Base-by-base conservation (phyloP, 2,329 filamentous ascomycete species). In the Ceratocystis destructans region DNA sequence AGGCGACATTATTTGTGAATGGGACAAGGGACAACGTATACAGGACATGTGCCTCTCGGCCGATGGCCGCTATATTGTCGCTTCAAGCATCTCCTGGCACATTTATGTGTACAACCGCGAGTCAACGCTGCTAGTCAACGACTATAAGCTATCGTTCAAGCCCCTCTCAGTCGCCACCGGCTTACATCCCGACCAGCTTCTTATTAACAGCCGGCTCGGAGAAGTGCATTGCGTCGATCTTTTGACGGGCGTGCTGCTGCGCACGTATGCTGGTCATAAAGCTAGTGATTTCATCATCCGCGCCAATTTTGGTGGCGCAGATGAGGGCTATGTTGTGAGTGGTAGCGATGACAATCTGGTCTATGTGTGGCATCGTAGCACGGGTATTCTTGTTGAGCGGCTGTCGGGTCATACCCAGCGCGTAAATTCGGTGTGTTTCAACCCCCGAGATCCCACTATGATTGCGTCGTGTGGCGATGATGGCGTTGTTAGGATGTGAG, bases 381-480 rank as follows among this genome's bases (percentile, higher is more conserved):
- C 88, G 45, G 90, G 90, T 5, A 79, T 82, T 5, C 80, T 87
- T 0, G 84, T 99, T 5, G 89, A 91, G 72, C 86, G 83, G 61
- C 78, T 97, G 2, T 82, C 85, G 41, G 92, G 86, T 0, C 93
- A 97, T 71, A 77, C 79, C 5, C 81, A 83, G 12, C 87, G 90
- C 44, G 93, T 94, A 70, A 97, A 96, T 73, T 84, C 90, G 6
- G 88, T 95, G 46, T 82, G 87, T 25, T 99, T 94, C 93, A 94
- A 93, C 72, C 92, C 94, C 0, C 81, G 78, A 10, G 84, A 96
- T 72, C 86, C 90, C 0, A 84, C 83, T 69, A 87, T 96, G 79
- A 90, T 96, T 75, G 94, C 91, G 17, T 93, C 91, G 12, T 93
- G 89, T 67, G 92, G 93, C 20, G 94, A 99, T 74, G 94, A 97